phyloP scores from a whole-genome alignment of 768 basidiomycete genomes.

The Trametes coccinea region DNA sequence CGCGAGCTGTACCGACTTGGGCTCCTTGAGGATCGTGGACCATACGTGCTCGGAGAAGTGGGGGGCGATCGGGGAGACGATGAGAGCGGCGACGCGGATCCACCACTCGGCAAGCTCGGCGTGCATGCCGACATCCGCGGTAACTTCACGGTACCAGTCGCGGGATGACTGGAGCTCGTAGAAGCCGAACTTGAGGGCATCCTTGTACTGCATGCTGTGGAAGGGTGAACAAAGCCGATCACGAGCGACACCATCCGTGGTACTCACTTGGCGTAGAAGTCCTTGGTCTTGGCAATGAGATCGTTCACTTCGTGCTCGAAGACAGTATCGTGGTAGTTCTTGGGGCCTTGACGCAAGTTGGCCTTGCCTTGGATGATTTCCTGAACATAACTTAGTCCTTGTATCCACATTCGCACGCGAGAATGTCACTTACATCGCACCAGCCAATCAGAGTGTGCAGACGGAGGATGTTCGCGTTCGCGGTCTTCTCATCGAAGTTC shows the following conservation, averaged over 20 bases:
- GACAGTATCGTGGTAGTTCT: conserved; percentile 82
- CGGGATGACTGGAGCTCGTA: conserved; percentile 91
- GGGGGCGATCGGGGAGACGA: conserved; percentile 86
- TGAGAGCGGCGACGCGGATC: conserved; percentile 78
- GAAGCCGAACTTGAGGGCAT: conserved; percentile 92
- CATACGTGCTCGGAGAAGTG: conserved; percentile 95
- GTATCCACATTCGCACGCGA: not conserved
- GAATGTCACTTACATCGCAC: conserved; percentile 72
- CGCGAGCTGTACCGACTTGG: conserved; percentile 78
- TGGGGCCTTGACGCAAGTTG: conserved; percentile 71
- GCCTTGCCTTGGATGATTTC: conserved; percentile 77
- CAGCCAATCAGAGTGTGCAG: conserved; percentile 88
- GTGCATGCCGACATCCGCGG: conserved; percentile 89
- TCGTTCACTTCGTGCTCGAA: conserved; percentile 92
- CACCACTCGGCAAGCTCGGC: conserved; percentile 81
- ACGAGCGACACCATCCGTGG: not conserved
- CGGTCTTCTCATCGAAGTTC: conserved; percentile 98
- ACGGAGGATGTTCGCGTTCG: conserved; percentile 94
- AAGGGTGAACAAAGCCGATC: not conserved
- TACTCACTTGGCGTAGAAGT: conserved; percentile 78
- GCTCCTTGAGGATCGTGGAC: conserved; percentile 68
- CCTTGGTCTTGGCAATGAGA: conserved; percentile 78
- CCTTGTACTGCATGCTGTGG: conserved; percentile 90
- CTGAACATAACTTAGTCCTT: conserved; percentile 37
- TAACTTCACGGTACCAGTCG: conserved; percentile 96